Percentiles rank a stretch among this genome's conserved stretches.
Conservation (phyloP, 768 basidiomycete species). For the Leucosporidium yakuticum region DNA sequence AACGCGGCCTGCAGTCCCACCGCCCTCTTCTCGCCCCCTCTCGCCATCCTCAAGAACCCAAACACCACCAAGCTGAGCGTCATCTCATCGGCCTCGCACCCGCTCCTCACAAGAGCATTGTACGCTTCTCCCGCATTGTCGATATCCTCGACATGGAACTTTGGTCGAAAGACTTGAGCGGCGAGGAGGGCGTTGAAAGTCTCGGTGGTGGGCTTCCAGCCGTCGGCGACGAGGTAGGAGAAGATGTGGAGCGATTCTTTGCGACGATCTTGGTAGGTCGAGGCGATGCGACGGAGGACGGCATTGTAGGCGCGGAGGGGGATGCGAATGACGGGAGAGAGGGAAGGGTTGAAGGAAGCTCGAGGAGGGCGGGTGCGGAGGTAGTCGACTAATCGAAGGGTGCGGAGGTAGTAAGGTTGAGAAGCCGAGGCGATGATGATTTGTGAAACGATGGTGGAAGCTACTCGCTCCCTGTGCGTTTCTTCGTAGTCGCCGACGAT, state of each 20-base stretch:
- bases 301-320: not conserved
- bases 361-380: not conserved
- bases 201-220: not conserved
- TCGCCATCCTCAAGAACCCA: not conserved
- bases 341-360: too few relatives aligned
- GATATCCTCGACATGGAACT: conserved; percentile 3
- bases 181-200: conserved; percentile 1
- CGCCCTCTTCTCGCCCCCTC: not conserved
- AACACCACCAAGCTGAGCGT: not conserved
- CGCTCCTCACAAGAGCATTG: not conserved
- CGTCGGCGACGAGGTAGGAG: not conserved
- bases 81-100: not conserved
- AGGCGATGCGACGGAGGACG: not conserved
- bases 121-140: not conserved
- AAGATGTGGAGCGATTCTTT: not conserved
- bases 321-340: not conserved
- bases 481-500: conserved; percentile 1
- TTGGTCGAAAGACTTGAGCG: not conserved
- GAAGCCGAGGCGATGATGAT: not conserved
- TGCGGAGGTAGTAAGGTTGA: not conserved
- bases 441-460: not conserved
- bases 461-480: not conserved
- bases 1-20: not conserved
- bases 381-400: not conserved
- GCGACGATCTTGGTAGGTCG: not conserved